Conservation (phyloP, 2,329 filamentous ascomycete genomes). For the Exserohilum rostratum region DNA sequence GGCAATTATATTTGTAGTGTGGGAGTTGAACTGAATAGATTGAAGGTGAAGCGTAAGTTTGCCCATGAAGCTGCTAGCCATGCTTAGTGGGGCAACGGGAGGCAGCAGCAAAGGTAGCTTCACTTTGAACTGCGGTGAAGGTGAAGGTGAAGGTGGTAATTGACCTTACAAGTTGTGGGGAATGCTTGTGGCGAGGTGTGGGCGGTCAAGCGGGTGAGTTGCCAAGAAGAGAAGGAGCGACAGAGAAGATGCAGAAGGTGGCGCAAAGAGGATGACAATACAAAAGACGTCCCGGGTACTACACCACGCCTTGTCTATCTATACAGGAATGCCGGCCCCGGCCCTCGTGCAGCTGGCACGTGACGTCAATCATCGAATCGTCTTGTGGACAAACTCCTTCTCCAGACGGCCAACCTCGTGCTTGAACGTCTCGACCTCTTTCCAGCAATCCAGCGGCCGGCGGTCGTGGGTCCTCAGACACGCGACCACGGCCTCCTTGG, state of each 20-base stretch:
- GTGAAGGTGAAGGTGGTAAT: background rate
- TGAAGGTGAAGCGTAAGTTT: conserved; percentile 9
- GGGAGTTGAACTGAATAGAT: background rate
- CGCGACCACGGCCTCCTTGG: conserved; percentile 75
- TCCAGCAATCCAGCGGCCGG: conserved; percentile 90
- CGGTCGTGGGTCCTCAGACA: conserved; percentile 86
- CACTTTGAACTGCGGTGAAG: background rate
- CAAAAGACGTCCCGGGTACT: conserved; percentile 6
- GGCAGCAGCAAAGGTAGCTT: background rate
- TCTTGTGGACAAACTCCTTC: conserved; percentile 84
- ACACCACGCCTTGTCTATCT: conserved; percentile 26
- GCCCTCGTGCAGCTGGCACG: background rate
- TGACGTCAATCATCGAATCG: conserved; percentile 57
- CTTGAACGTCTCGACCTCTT: conserved; percentile 90
- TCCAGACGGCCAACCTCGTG: conserved; percentile 85
- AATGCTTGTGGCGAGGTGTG: background rate
- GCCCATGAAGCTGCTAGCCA: background rate
- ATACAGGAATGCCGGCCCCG: conserved; percentile 24
- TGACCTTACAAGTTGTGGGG: background rate
- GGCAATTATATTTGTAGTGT: background rate
- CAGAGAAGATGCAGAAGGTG: background rate
- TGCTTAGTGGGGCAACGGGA: background rate
- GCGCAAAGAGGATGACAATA: background rate
- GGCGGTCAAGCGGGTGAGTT: background rate
- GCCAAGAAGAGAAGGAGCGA: background rate